A percentile compares a stretch with the other conserved stretches of the same genome.
Evolutionary conservation across 495 filamentous ascomycete species (phyloP).

Genomic region (Chaetomium tenue): DNA sequence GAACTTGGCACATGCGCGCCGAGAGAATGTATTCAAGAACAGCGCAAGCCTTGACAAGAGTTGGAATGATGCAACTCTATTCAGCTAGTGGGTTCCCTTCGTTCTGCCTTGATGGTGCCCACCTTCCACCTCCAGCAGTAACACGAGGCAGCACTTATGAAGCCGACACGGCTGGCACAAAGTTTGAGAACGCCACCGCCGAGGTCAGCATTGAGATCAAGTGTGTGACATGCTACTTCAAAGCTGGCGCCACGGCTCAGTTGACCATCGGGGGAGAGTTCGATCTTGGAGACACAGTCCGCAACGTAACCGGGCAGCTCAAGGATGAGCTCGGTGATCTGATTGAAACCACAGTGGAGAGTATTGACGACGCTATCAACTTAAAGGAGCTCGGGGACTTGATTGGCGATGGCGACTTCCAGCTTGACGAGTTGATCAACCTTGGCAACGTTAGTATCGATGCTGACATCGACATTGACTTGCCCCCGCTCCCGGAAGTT

Average conservation of each 20-base stretch:
- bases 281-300: constrained; percentile 31
- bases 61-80: constrained; percentile 9
- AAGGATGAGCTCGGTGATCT: constrained; percentile 32
- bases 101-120: background rate
- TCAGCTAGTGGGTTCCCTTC: background rate
- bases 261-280: constrained; percentile 43
- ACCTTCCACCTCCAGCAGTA: background rate
- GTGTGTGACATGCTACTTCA: constrained; percentile 53
- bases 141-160: background rate
- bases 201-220: constrained; percentile 38
- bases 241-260: constrained; percentile 43
- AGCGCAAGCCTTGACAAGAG: constrained; percentile 10
- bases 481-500: constrained; percentile 45
- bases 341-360: background rate
- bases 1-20: background rate
- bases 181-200: background rate
- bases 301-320: constrained; percentile 36
- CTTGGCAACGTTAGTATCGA: constrained; percentile 38
- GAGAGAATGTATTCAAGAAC: constrained; percentile 7
- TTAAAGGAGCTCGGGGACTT: background rate
- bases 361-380: constrained; percentile 14
- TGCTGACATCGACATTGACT: constrained; percentile 37
- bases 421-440: constrained; percentile 35
- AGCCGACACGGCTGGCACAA: background rate
- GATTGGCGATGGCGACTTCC: constrained; percentile 25